Conservation (phyloP, 208 protist genomes). For the Trypanosoma brucei region DNA sequence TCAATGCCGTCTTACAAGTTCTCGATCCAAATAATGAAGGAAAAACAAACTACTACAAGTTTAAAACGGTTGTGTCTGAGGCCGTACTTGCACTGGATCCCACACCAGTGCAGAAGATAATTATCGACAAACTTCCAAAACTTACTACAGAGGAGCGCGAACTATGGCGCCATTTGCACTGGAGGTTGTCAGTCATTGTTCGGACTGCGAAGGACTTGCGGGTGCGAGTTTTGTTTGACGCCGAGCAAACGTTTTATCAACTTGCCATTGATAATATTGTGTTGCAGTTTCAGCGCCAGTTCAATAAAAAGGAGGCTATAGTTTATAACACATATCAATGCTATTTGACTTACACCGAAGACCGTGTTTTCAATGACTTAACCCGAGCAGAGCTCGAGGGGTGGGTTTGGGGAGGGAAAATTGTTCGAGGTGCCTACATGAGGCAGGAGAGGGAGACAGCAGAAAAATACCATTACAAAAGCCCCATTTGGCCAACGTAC, state of each 20-base stretch:
- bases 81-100: constrained; percentile 60
- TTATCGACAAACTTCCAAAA: constrained; percentile 59
- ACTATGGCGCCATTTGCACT: constrained; percentile 64
- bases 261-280: constrained; percentile 93
- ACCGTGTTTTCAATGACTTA: constrained; percentile 87
- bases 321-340: constrained; percentile 97
- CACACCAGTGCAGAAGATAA: constrained; percentile 42
- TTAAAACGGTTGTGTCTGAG: constrained; percentile 81
- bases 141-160: constrained; percentile 72
- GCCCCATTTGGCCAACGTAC: constrained; percentile 89
- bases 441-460: constrained; percentile 79
- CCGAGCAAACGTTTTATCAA: constrained; percentile 97
- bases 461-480: constrained; percentile 67
- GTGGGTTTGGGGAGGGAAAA: constrained; percentile 92
- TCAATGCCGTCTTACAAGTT: constrained; percentile 43
- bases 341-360: constrained; percentile 92
- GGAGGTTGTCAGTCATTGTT: constrained; percentile 67
- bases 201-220: constrained; percentile 57
- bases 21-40: constrained; percentile 72
- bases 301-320: constrained; percentile 87
- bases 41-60: constrained; percentile 84
- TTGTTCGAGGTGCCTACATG: constrained; percentile 97
- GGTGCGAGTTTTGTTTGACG: constrained; percentile 92
- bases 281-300: constrained; percentile 77
- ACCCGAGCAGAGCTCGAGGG: constrained; percentile 62